Conservation (phyloP, 495 filamentous ascomycete species). For the Pseudomonodictys pantanalensis region DNA sequence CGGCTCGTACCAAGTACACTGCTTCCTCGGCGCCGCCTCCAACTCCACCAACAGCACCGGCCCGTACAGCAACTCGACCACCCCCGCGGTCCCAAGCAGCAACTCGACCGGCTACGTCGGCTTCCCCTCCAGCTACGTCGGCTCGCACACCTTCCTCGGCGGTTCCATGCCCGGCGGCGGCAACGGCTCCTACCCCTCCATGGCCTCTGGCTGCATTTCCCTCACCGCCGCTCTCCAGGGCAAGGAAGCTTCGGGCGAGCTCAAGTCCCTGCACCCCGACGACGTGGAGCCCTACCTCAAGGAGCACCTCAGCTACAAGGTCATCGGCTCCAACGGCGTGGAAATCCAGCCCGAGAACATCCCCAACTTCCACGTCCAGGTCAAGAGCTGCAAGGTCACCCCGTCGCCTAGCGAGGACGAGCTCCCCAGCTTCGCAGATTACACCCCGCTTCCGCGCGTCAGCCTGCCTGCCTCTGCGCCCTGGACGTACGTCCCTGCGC, state of each 20-base stretch:
- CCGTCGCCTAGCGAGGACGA: constrained; percentile 16
- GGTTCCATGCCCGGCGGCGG: background rate
- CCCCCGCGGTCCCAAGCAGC: constrained; percentile 9
- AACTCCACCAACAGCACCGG: constrained; percentile 1
- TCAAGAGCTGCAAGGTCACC: constrained; percentile 16
- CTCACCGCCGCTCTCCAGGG: constrained; percentile 28
- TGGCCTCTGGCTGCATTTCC: constrained; percentile 27
- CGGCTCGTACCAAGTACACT: constrained; percentile 27
- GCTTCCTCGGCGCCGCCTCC: constrained; percentile 22
- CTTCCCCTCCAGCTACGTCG: constrained; percentile 19
- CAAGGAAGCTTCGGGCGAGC: constrained; percentile 21
- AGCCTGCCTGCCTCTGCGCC: constrained; percentile 24
- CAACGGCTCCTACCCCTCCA: constrained; percentile 5
- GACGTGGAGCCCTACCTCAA: constrained; percentile 25
- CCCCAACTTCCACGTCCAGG: constrained; percentile 22
- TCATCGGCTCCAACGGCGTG: constrained; percentile 21
- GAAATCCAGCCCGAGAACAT: constrained; percentile 15
- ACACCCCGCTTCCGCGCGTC: constrained; percentile 8
- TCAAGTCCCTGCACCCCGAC: constrained; percentile 17
- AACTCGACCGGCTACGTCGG: constrained; percentile 3
- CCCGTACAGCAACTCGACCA: constrained; percentile 9
- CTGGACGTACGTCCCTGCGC: constrained; percentile 9
- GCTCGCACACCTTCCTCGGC: constrained; percentile 20
- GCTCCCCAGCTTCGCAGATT: constrained; percentile 18
- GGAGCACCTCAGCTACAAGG: constrained; percentile 24